Conservation (phyloP, 768 basidiomycete genomes). For the Arthromyces matolae region DNA sequence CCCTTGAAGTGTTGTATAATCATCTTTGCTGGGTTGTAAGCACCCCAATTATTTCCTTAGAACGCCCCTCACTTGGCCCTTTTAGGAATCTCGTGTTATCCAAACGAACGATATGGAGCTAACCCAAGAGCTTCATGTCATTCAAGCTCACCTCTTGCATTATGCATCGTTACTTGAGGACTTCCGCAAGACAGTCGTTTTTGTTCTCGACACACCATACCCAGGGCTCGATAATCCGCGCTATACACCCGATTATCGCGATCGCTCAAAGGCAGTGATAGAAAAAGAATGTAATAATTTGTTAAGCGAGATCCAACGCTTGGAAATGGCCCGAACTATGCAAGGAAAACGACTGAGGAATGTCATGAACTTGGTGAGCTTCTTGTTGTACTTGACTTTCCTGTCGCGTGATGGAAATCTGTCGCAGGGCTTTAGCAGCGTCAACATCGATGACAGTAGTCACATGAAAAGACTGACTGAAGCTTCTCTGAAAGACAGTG, state of each 20-base stretch:
- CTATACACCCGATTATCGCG: constrained; percentile 12
- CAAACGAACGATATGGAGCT: constrained; percentile 35
- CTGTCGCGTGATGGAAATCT: background rate
- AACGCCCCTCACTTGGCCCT: background rate
- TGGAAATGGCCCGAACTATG: constrained; percentile 39
- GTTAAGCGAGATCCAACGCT: constrained; percentile 44
- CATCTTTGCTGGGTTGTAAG: constrained; percentile 48
- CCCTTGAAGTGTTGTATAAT: constrained; percentile 46
- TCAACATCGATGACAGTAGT: constrained; percentile 46
- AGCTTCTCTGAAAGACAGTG: constrained; percentile 40
- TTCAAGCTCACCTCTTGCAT: constrained; percentile 57
- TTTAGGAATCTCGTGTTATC: constrained; percentile 45
- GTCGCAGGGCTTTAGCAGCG: constrained; percentile 41
- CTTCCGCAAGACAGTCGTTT: constrained; percentile 48
- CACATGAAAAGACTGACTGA: constrained; percentile 38
- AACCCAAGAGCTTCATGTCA: constrained; percentile 51
- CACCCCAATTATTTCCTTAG: constrained; percentile 5
- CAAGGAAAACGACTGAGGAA: constrained; percentile 45
- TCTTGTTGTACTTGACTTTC: background rate
- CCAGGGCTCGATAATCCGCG: constrained; percentile 36
- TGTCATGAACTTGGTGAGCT: constrained; percentile 44
- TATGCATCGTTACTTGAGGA: constrained; percentile 51
- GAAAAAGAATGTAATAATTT: constrained; percentile 45
- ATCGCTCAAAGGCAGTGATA: constrained; percentile 26
- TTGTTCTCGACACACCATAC: constrained; percentile 45